Percentiles rank a stretch among this genome's conserved stretches.
These are phyloP conservation scores for Zhuliangozyma parablackwelliae DNA, from an alignment of 1,139 yeast genomes.

Conservation along the genomic window DNA sequence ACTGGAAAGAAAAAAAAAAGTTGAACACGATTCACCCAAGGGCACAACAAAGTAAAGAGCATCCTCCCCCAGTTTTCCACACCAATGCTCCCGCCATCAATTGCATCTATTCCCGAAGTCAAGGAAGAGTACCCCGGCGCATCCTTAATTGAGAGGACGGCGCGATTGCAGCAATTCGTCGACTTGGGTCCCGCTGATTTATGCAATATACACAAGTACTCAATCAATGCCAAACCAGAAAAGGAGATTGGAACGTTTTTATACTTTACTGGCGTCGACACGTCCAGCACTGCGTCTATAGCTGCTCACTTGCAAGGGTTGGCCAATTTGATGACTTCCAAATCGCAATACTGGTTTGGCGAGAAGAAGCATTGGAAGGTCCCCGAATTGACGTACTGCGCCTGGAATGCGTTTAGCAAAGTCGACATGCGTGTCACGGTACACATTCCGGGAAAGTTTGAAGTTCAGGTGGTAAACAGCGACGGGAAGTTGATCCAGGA, in stretches of 20 bases:
- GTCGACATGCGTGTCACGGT: conserved; percentile 70
- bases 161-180: conserved; percentile 40
- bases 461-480: conserved; percentile 40
- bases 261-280: conserved; percentile 55
- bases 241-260: conserved; percentile 48
- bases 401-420: conserved; percentile 54
- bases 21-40: conserved; percentile 1
- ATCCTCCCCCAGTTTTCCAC: not conserved
- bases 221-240: conserved; percentile 33
- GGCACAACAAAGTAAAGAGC: not conserved
- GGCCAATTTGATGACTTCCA: conserved; percentile 62
- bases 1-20: not conserved
- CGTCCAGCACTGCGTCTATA: conserved; percentile 53
- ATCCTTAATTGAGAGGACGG: conserved; percentile 49
- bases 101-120: conserved; percentile 49
- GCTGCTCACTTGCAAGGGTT: conserved; percentile 75
- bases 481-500: conserved; percentile 44
- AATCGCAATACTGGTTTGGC: conserved; percentile 55
- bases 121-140: conserved; percentile 49
- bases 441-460: conserved; percentile 60
- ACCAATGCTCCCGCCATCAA: conserved; percentile 37
- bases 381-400: conserved; percentile 53
- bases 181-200: conserved; percentile 90
- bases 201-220: conserved; percentile 60
- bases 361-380: conserved; percentile 75